A percentile compares a stretch with the other conserved stretches of the same genome.
Evolutionary conservation across 2,329 filamentous ascomycete genomes (phyloP).

Genomic region (Fusarium sp.): DNA sequence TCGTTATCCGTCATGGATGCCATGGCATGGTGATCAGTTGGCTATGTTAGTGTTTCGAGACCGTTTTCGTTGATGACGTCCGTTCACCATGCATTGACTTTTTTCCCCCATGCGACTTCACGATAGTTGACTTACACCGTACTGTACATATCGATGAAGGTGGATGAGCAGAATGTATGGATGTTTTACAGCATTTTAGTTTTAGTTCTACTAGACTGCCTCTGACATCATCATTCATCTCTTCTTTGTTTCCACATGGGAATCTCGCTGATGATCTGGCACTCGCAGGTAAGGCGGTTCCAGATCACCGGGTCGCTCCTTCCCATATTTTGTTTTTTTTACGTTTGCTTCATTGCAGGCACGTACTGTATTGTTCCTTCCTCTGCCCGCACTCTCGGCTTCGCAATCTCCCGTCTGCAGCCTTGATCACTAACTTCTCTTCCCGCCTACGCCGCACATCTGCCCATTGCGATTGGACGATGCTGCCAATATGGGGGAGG

Average conservation of each 20-base stretch:
- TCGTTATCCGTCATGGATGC: conserved; percentile 23
- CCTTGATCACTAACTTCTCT: conserved; percentile 31
- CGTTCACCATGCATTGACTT: conserved; percentile 28
- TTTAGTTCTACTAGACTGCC: neutral
- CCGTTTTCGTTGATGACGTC: conserved; percentile 30
- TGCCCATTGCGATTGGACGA: neutral
- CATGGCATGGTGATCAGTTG: conserved; percentile 14
- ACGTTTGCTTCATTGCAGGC: neutral
- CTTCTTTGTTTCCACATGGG: conserved; percentile 25
- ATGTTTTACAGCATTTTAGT: conserved; percentile 2
- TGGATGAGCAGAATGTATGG: neutral
- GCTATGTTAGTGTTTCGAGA: neutral
- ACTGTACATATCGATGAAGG: neutral
- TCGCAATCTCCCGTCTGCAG: conserved; percentile 42
- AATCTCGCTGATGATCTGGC: conserved; percentile 45
- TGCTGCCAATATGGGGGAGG: neutral
- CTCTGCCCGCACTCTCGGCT: neutral
- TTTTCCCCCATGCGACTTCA: neutral
- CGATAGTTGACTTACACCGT: conserved; percentile 2
- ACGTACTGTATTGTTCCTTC: neutral
- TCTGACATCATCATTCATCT: conserved; percentile 1
- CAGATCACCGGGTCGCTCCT: conserved; percentile 45
- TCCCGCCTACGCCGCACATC: conserved; percentile 23
- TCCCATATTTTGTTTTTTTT: neutral
- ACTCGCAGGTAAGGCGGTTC: conserved; percentile 42